phyloP scores from a whole-genome alignment of 2,329 filamentous ascomycete genomes.

The Macrophomina phaseolina region DNA sequence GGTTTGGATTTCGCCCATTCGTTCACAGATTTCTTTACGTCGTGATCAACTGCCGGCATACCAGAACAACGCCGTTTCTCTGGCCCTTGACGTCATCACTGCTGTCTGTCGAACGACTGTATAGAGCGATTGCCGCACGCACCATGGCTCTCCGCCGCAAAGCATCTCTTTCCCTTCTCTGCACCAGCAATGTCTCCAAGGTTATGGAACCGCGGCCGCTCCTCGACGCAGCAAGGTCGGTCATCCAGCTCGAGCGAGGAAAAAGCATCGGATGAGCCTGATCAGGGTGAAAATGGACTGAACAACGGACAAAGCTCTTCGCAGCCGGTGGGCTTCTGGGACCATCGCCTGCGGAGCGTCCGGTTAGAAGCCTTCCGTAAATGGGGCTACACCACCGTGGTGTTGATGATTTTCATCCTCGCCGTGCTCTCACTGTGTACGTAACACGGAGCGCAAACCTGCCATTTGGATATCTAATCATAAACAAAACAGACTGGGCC shows the following conservation, averaged over 20 bases:
- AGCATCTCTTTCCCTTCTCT: no score
- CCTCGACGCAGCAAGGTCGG: not conserved
- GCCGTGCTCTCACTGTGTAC: slow-evolving; percentile 60
- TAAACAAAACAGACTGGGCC: slow-evolving; percentile 56
- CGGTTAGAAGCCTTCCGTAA: slow-evolving; percentile 47
- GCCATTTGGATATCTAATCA: not conserved
- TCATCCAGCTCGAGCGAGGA: not conserved
- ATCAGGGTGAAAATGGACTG: not conserved
- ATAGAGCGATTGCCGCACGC: not conserved
- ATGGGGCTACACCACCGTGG: slow-evolving; percentile 52
- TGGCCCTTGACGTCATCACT: not conserved
- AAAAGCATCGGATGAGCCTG: not conserved
- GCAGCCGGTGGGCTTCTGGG: slow-evolving; percentile 54
- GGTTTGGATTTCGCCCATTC: not conserved
- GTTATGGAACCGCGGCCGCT: not conserved
- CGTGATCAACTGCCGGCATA: no score
- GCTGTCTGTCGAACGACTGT: not conserved
- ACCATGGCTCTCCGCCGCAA: not conserved
- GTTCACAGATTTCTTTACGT: not conserved
- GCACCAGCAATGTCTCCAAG: not conserved
- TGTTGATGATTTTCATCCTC: slow-evolving; percentile 63
- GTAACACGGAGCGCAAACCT: not conserved
- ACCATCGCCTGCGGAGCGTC: slow-evolving; percentile 47
- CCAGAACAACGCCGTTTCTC: not conserved
- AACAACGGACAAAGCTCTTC: slow-evolving; percentile 12